Evolutionary conservation across 2,329 filamentous ascomycete genomes (phyloP), one percentile per base, ranked within the genome.

Genomic region (Tolypocladium tropicale): DNA sequence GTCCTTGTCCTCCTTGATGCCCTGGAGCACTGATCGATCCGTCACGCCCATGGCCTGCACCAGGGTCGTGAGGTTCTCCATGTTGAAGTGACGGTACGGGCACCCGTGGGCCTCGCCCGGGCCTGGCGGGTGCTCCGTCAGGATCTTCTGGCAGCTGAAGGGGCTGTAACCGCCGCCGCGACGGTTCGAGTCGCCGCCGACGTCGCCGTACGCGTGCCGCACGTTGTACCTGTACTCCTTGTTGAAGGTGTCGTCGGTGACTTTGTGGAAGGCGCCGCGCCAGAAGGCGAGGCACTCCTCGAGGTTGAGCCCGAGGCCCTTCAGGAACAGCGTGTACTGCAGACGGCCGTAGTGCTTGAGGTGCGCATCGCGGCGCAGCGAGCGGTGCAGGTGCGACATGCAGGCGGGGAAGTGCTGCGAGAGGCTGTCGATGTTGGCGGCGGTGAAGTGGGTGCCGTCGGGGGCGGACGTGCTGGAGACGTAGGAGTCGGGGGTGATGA

Each of bases 181-280:
- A 34, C 93, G 83, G 68, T 95, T 96, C 23, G 85, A 80, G 71
- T 97, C 93, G 57, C 93, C 93, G 55, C 94, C 94, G 0, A 97
- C 94, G 65, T 97, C 93, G 62, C 94, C 94, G 70, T 97, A 99
- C 0, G 79, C 73, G 78, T 99, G 93, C n/a, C 92, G 88, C 57
- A 97, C 83, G 69, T 99, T 97, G 79, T 99, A 99, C 49, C 89
- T 83, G 74, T 99, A 97, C 68, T 96, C 91, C 68, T 96, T 97
- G 73, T 95, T 95, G 80, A 97, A 99, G 37, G 86, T 86, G 65
- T 97, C 93, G 66, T 97, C 94, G 0, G 89, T 92, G 61, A 95
- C 84, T 62, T 90, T 88, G 68, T 84, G 85, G 80, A 99, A 97
- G 32, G 81, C 78, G 59, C 84, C 81, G 12, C 94, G 86, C 94